Conservation (phyloP, 257 asterid genomes). For the Scutellaria minor region DNA sequence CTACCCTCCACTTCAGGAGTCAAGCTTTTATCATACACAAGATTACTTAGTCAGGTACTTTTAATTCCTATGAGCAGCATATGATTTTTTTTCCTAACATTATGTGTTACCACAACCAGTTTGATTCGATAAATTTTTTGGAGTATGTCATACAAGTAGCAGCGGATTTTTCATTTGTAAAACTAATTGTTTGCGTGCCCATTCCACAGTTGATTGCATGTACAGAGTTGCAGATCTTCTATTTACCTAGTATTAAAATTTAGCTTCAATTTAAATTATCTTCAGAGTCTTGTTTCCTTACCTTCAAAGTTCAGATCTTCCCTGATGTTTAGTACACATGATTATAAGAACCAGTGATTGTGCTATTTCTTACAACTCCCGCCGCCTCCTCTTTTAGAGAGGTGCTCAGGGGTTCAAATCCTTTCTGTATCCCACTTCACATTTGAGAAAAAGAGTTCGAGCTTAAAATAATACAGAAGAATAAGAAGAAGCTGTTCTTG, state of each 20-base stretch:
- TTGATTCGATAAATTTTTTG: constrained; percentile 8
- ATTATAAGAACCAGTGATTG: constrained; percentile 1
- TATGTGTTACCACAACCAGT: neutral
- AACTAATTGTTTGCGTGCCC: neutral
- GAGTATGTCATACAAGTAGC: neutral
- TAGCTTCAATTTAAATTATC: neutral
- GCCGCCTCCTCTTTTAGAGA: neutral
- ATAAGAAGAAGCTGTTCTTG: neutral
- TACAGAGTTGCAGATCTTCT: neutral
- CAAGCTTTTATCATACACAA: constrained; percentile 69
- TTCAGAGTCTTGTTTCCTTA: neutral
- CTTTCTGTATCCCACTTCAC: neutral
- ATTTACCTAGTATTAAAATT: neutral
- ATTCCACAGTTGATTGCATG: neutral
- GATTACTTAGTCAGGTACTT: constrained; percentile 76
- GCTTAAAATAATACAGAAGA: neutral
- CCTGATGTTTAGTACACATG: constrained; percentile 6
- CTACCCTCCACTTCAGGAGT: constrained; percentile 79
- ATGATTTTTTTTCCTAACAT: constrained; percentile 13
- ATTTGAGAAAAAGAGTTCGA: neutral
- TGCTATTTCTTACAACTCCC: neutral
- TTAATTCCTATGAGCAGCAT: constrained; percentile 12
- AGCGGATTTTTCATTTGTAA: neutral
- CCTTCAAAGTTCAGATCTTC: constrained; percentile 3
- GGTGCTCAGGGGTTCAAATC: neutral